These are phyloP conservation scores for Xylariaceae sp. DNA, from an alignment of 2,329 filamentous ascomycete species.

Conservation along the genomic window DNA sequence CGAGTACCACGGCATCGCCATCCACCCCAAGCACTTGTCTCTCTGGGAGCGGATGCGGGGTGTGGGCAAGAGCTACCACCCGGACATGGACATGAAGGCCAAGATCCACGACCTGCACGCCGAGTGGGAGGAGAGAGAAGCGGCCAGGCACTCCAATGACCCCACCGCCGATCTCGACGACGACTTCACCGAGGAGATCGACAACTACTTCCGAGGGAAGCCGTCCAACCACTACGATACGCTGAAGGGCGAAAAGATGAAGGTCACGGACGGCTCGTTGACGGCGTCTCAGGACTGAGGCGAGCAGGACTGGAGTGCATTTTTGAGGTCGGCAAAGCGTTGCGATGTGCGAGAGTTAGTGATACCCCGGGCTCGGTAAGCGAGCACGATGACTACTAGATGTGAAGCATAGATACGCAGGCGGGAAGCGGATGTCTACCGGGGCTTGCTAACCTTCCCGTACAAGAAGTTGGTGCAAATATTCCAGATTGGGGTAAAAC, in stretches of 20 bases:
- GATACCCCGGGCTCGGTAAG: too few species aligned
- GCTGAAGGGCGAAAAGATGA: slow-evolving; percentile 19
- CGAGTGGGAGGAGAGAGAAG: slow-evolving; percentile 51
- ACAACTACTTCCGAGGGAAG: slow-evolving; percentile 41
- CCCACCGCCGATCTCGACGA: slow-evolving; percentile 38
- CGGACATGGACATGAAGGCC: slow-evolving; percentile 71
- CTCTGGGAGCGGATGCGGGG: slow-evolving; percentile 79
- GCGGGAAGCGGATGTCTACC: too few species aligned
- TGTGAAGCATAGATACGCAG: too few species aligned
- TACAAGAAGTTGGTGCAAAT: too few species aligned
- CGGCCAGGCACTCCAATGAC: slow-evolving; percentile 40
- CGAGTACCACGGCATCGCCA: slow-evolving; percentile 89
- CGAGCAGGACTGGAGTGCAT: too few species aligned
- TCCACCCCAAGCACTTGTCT: slow-evolving; percentile 82
- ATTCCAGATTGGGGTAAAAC: too few species aligned
- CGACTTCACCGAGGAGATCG: slow-evolving; percentile 45
- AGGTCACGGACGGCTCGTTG: slow-evolving; percentile 3
- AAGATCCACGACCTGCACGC: slow-evolving; percentile 75
- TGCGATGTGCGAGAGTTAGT: too few species aligned
- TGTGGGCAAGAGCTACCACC: slow-evolving; percentile 74
- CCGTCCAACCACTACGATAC: slow-evolving; percentile 7
- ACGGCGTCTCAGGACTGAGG: slow-evolving; percentile 3
- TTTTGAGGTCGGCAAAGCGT: too few species aligned
- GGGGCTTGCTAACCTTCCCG: too few species aligned
- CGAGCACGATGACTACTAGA: too few species aligned